A percentile compares a stretch with the other conserved stretches of the same genome.
Evolutionary conservation across 1,284 basidiomycete genomes (phyloP).

Genomic region (Microbotryum silenes-acaulis): DNA sequence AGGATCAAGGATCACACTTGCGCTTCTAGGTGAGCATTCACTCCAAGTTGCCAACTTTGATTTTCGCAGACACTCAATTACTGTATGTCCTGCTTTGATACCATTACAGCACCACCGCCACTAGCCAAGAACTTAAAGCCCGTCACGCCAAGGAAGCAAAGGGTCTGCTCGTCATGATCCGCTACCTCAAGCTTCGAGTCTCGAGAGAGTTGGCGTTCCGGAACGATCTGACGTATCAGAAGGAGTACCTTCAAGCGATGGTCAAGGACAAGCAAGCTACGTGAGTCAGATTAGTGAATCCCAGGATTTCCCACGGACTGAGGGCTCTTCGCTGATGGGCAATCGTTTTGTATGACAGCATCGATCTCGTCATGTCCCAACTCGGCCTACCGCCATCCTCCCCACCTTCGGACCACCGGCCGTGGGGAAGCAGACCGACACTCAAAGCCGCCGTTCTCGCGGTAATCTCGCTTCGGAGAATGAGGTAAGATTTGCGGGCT

Average conservation of each 20-base stretch:
- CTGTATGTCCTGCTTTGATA: background rate
- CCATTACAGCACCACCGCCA: conserved; percentile 8
- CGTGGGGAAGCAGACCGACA: conserved; percentile 3
- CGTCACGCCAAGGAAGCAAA: conserved; percentile 79
- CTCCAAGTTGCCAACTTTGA: background rate
- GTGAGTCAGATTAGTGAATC: conserved; percentile 10
- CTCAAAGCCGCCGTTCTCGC: conserved; percentile 26
- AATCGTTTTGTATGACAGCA: background rate
- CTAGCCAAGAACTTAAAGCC: conserved; percentile 33
- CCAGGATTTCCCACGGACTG: background rate
- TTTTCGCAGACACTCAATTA: background rate
- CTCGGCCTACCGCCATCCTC: conserved; percentile 12
- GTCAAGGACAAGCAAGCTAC: conserved; percentile 29
- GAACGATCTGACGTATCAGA: conserved; percentile 74
- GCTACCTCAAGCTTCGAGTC: conserved; percentile 85
- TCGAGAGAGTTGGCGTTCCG: conserved; percentile 75
- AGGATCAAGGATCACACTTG: conserved; percentile 54
- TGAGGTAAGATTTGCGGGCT: conserved; percentile 19
- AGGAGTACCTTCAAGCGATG: conserved; percentile 52
- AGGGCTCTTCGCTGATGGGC: background rate
- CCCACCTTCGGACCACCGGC: conserved; percentile 5
- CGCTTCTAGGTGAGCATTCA: conserved; percentile 45
- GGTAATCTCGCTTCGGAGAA: conserved; percentile 27
- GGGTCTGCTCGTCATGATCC: conserved; percentile 77
- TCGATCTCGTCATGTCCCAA: conserved; percentile 19